Conservation (phyloP, 495 filamentous ascomycete genomes). For the Penicillium pulvis region DNA sequence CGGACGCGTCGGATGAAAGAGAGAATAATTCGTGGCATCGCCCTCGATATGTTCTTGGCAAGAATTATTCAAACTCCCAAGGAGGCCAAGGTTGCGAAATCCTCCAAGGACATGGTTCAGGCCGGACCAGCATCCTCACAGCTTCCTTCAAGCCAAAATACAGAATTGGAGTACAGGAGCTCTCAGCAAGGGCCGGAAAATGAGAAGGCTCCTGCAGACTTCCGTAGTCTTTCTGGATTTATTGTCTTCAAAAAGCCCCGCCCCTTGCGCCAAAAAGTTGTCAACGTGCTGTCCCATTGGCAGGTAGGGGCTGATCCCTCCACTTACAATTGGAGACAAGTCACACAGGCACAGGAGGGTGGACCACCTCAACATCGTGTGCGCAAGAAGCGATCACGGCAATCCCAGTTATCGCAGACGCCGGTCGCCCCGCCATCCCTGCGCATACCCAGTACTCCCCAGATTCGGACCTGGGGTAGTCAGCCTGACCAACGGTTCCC, state of each 20-base stretch:
- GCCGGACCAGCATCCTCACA: constrained; percentile 18
- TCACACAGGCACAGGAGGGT: constrained; percentile 17
- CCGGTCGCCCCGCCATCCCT: constrained; percentile 23
- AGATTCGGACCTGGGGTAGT: constrained; percentile 37
- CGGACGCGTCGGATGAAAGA: constrained; percentile 45
- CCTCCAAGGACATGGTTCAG: background rate
- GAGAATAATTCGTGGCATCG: constrained; percentile 40
- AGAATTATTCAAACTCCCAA: constrained; percentile 26
- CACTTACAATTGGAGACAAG: constrained; percentile 43
- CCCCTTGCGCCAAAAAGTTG: constrained; percentile 26
- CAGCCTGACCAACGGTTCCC: constrained; percentile 36
- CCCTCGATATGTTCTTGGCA: constrained; percentile 43
- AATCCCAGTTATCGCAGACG: constrained; percentile 1
- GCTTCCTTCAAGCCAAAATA: constrained; percentile 17
- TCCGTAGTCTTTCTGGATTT: constrained; percentile 35
- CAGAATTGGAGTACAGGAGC: background rate
- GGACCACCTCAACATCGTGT: constrained; percentile 23
- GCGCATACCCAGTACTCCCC: constrained; percentile 29
- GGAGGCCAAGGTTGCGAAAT: background rate
- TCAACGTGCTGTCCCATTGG: constrained; percentile 49
- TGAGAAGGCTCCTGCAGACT: constrained; percentile 4
- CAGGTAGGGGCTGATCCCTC: constrained; percentile 38
- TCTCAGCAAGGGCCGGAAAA: constrained; percentile 12
- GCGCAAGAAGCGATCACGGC: constrained; percentile 28
- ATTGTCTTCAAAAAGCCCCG: constrained; percentile 31